These are phyloP conservation scores for Datisca glomerata DNA, from an alignment of 306 rosid genomes.

Conservation along the genomic window DNA sequence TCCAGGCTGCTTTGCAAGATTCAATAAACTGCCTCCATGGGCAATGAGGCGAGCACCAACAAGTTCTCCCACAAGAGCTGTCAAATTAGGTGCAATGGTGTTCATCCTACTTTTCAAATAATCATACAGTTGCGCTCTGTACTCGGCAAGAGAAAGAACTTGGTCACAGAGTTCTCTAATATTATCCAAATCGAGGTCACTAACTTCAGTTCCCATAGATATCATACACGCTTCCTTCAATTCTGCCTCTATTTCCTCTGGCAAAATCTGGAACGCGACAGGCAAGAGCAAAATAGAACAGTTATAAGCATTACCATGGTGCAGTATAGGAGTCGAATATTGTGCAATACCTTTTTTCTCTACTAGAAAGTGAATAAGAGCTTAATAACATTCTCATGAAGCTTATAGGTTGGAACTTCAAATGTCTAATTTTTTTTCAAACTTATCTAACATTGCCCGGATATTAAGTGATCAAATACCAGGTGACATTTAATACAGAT, in stretches of 20 bases:
- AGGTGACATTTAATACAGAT: no score
- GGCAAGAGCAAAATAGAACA: neutral
- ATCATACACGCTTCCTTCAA: conserved; percentile 79
- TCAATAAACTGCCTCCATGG: conserved; percentile 82
- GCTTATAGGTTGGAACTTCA: no score
- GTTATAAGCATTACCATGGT: neutral
- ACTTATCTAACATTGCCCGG: no score
- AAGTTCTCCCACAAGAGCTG: conserved; percentile 88
- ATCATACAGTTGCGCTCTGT: conserved; percentile 79
- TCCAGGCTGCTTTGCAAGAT: conserved; percentile 97
- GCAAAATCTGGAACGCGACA: conserved; percentile 36
- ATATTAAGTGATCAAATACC: no score
- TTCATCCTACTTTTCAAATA: conserved; percentile 85
- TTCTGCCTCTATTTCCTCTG: conserved; percentile 66
- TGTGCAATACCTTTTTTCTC: no score
- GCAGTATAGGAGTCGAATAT: no score
- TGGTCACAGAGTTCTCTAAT: conserved; percentile 83
- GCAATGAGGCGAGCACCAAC: conserved; percentile 98
- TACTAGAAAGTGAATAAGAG: no score
- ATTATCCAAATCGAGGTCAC: conserved; percentile 76
- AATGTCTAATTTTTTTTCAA: no score
- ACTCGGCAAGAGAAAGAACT: conserved; percentile 80
- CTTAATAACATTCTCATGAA: no score
- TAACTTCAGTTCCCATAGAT: conserved; percentile 97
- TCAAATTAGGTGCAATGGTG: conserved; percentile 90